A percentile compares a stretch with the other conserved stretches of the same genome.
Evolutionary conservation across 345 rosid genomes (phyloP).

Genomic region (Xanthoceras sorbifolium): DNA sequence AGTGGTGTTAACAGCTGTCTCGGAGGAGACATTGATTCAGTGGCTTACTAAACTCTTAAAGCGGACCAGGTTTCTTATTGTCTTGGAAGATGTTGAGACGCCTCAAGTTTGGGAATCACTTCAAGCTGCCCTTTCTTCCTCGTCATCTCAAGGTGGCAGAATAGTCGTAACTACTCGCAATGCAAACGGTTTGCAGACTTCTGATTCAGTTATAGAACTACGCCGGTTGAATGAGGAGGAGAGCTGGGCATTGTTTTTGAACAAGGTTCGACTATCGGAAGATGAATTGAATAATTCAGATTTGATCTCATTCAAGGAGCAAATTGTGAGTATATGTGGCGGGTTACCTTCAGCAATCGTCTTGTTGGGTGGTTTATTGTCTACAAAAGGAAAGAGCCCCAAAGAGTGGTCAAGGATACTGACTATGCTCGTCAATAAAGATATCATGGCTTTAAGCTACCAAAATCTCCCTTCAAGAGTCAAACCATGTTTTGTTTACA

Average conservation of each 20-base stretch:
- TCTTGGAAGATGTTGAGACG: background rate
- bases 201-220: background rate
- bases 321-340: background rate
- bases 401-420: background rate
- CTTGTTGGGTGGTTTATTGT: background rate
- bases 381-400: background rate
- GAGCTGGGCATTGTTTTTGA: background rate
- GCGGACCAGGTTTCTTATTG: conserved; percentile 27
- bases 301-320: background rate
- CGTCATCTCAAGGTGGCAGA: background rate
- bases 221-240: background rate
- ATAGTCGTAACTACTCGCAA: background rate
- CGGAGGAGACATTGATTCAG: background rate
- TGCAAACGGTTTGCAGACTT: no score
- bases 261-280: background rate
- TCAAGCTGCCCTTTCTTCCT: background rate
- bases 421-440: conserved; percentile 2
- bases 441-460: conserved; percentile 22
- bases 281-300: background rate
- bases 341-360: background rate
- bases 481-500: conserved; percentile 36
- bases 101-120: background rate
- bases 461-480: conserved; percentile 20
- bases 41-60: conserved; percentile 15
- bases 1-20: conserved; percentile 10